Evolutionary conservation across 208 protist genomes (phyloP).

Genomic region (Leishmania martiniquensis): DNA sequence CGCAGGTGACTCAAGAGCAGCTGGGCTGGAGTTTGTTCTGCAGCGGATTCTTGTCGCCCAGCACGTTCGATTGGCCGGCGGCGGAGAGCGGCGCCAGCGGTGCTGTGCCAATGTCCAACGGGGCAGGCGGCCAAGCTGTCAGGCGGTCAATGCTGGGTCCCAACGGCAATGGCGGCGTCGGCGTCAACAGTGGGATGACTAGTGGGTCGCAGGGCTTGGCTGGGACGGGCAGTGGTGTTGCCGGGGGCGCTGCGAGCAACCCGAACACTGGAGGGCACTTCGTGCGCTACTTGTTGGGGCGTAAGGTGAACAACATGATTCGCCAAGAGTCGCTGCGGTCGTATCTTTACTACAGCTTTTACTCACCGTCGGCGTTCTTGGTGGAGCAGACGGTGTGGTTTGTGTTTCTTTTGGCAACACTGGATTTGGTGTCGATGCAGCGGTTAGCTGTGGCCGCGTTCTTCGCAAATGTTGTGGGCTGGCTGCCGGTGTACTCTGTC

Average conservation of each 20-base stretch:
- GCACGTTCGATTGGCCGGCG: conserved; percentile 9
- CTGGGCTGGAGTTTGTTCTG: conserved; percentile 36
- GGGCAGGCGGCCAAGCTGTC: not conserved
- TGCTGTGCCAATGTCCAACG: not conserved
- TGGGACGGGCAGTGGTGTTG: not conserved
- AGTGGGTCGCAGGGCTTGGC: not conserved
- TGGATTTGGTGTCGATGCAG: conserved; percentile 32
- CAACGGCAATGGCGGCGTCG: not conserved
- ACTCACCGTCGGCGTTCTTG: conserved; percentile 38
- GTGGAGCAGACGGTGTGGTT: conserved; percentile 45
- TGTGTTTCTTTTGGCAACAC: conserved; percentile 1
- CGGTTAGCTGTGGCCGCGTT: conserved; percentile 33
- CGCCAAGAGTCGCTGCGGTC: conserved; percentile 35
- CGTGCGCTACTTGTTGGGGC: conserved; percentile 29
- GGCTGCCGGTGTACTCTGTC: conserved; percentile 29
- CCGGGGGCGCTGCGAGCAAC: not conserved
- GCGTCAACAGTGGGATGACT: not conserved
- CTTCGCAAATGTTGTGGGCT: conserved; percentile 22
- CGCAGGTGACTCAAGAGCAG: conserved; percentile 37
- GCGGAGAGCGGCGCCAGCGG: conserved; percentile 7
- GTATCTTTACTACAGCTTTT: conserved; percentile 33
- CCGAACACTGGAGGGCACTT: conserved; percentile 16
- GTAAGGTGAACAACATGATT: conserved; percentile 3
- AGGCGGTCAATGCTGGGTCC: not conserved
- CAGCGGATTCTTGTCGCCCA: conserved; percentile 18